Evolutionary conservation across 2,329 filamentous ascomycete genomes (phyloP), one percentile per base, ranked within the genome.

Genomic region (Fusarium fujikuroi): DNA sequence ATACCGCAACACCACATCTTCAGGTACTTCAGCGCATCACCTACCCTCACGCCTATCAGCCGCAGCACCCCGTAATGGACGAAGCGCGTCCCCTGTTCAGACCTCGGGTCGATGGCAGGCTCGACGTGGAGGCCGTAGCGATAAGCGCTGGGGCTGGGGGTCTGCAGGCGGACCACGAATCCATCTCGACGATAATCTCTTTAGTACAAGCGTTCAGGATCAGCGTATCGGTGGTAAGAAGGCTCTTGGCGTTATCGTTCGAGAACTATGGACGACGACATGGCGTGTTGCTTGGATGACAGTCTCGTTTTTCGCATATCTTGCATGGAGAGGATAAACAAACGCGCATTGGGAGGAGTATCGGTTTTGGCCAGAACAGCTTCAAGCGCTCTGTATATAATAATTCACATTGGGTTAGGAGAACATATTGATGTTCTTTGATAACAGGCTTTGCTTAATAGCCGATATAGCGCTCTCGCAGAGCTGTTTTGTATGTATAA

Each of bases 251-350:
- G 79, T 89, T 9, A 86, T 92, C 10, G 79, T 84, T 37, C 84
- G 85, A 32, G 92, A 95, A 80, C 82, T 94, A 42, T 87, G 86
- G 81, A 87, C 85, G 14, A 91, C 88, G 49, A 76, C 91, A 23
- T 90, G 88, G 83, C 85, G 88, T 53, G 90, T 95, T 7, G 85
- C 85, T 10, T 89, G 88, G 86, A 87, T 93, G 80, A 90, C 89
- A 25, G 80, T 91, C 49, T 73, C 84, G 19, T 90, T 91, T 80
- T 96, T 93, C 85, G 85, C 85, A 36, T 93, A 90, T 83, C 82
- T 95, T 75, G 85, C 90, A 88, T 73, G 62, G 86, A 77, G 50
- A 50, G 91, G 91, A 72, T 93, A 81, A 59, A 25, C 1, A 53
- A 32, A 37, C 8, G 19, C 19, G 14, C n/a, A 46, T 59, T 28